These are phyloP conservation scores for Rhodotorula graminis DNA, from an alignment of 768 basidiomycete genomes.

Conservation along the genomic window DNA sequence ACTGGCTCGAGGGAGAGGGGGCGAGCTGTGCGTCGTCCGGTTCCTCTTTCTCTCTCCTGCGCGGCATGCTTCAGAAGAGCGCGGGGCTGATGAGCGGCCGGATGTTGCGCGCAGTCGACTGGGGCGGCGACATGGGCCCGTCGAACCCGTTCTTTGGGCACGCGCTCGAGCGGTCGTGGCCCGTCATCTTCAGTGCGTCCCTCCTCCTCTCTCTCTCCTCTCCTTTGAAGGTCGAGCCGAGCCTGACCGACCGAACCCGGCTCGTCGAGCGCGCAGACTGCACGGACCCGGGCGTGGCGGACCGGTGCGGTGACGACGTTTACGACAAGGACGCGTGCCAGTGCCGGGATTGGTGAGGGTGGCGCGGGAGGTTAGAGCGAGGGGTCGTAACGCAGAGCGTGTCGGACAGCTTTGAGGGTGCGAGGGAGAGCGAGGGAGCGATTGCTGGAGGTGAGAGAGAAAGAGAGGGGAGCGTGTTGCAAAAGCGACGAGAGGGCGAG, in stretches of 20 bases:
- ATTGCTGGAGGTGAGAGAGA: no score
- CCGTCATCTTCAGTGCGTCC: slow-evolving; percentile 16
- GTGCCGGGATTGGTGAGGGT: slow-evolving; percentile 1
- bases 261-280: neutral
- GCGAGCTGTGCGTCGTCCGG: neutral
- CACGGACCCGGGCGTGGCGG: slow-evolving; percentile 5
- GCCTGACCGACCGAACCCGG: neutral
- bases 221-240: neutral
- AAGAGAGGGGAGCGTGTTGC: no score
- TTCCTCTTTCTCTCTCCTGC: no score
- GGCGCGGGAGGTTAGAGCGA: no score
- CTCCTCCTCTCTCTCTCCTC: neutral
- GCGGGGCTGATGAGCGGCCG: no score
- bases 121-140: neutral
- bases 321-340: slow-evolving; percentile 14
- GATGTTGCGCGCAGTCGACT: slow-evolving; percentile 1
- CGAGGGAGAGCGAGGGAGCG: no score
- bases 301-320: slow-evolving; percentile 3
- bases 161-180: slow-evolving; percentile 18
- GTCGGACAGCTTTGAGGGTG: no score
- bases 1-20: slow-evolving; percentile 16
- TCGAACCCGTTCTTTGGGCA: slow-evolving; percentile 15
- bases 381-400: neutral
- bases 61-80: no score
- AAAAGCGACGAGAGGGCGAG: neutral